Evolutionary conservation across 2,329 filamentous ascomycete species (phyloP).

Genomic region (Zelopaecilomyces penicillatus): DNA sequence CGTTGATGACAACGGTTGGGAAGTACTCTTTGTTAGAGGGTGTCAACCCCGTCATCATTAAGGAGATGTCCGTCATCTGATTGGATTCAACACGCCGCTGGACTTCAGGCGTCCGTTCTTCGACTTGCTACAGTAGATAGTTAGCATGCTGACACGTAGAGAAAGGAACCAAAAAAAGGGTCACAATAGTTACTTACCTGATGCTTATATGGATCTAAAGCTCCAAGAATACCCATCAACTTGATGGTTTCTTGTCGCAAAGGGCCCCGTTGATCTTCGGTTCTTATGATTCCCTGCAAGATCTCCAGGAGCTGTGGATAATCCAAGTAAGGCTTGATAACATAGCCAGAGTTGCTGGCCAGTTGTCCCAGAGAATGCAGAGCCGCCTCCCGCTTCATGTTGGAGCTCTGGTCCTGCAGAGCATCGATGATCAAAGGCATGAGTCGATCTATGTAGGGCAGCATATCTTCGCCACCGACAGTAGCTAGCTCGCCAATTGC

Average conservation of each 20-base stretch:
- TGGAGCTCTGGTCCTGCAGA: slow-evolving; percentile 86
- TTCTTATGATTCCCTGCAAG: slow-evolving; percentile 87
- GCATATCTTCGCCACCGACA: slow-evolving; percentile 90
- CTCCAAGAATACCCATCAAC: slow-evolving; percentile 88
- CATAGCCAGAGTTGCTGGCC: slow-evolving; percentile 93
- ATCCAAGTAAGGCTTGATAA: slow-evolving; percentile 91
- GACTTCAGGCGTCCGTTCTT: slow-evolving; percentile 77
- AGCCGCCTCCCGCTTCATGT: slow-evolving; percentile 82
- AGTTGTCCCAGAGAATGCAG: slow-evolving; percentile 85
- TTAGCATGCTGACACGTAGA: slow-evolving; percentile 4
- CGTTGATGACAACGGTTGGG: slow-evolving; percentile 95
- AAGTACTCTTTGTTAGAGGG: slow-evolving; percentile 98
- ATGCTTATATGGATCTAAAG: slow-evolving; percentile 91
- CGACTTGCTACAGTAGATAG: slow-evolving; percentile 52
- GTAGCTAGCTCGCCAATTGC: slow-evolving; percentile 91
- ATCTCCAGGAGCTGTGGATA: slow-evolving; percentile 91
- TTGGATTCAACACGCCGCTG: slow-evolving; percentile 57
- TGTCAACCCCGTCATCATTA: slow-evolving; percentile 96
- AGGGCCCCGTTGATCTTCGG: slow-evolving; percentile 73
- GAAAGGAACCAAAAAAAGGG: background rate
- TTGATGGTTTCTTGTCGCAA: slow-evolving; percentile 93
- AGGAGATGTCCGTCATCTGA: slow-evolving; percentile 80
- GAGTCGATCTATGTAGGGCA: slow-evolving; percentile 78
- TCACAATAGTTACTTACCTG: slow-evolving; percentile 40
- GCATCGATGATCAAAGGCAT: slow-evolving; percentile 95